Percentiles rank a stretch among this genome's conserved stretches.
Conservation (phyloP, 2,329 filamentous ascomycete species). For the Myriosclerotinia scirpicola region DNA sequence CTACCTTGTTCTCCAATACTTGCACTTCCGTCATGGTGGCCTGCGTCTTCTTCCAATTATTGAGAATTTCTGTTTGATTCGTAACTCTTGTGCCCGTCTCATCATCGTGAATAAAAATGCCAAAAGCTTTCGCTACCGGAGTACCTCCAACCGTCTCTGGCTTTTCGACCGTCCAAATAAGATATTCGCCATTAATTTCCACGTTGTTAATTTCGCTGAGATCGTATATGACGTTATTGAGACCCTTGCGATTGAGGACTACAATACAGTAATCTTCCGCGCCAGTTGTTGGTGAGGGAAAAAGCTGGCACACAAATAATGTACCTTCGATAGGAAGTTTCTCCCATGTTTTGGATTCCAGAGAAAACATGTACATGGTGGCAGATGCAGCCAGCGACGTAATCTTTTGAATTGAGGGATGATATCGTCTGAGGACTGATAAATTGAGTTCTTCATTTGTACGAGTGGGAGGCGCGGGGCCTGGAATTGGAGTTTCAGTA, state of each 20-base stretch:
- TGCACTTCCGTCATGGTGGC: slow-evolving; percentile 14
- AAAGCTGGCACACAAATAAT: slow-evolving; percentile 77
- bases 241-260: slow-evolving; percentile 68
- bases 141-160: slow-evolving; percentile 19
- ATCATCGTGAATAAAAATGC: slow-evolving; percentile 57
- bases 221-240: slow-evolving; percentile 69
- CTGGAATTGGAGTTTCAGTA: slow-evolving; percentile 46
- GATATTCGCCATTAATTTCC: slow-evolving; percentile 58
- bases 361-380: slow-evolving; percentile 78
- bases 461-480: slow-evolving; percentile 45
- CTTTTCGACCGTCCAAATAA: slow-evolving; percentile 45
- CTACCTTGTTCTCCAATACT: slow-evolving; percentile 19
- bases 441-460: slow-evolving; percentile 87
- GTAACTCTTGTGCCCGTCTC: slow-evolving; percentile 46
- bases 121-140: slow-evolving; percentile 45
- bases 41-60: slow-evolving; percentile 32
- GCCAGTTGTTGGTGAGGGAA: slow-evolving; percentile 42
- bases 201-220: slow-evolving; percentile 61
- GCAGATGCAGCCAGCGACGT: slow-evolving; percentile 81
- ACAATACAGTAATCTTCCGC: slow-evolving; percentile 58
- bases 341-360: slow-evolving; percentile 69
- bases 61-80: slow-evolving; percentile 35
- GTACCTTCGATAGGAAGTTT: slow-evolving; percentile 84
- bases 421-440: slow-evolving; percentile 76
- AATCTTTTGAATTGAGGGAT: slow-evolving; percentile 71